Base-by-base conservation (phyloP, 1,284 basidiomycete species). In the Boletus austroedulis region DNA sequence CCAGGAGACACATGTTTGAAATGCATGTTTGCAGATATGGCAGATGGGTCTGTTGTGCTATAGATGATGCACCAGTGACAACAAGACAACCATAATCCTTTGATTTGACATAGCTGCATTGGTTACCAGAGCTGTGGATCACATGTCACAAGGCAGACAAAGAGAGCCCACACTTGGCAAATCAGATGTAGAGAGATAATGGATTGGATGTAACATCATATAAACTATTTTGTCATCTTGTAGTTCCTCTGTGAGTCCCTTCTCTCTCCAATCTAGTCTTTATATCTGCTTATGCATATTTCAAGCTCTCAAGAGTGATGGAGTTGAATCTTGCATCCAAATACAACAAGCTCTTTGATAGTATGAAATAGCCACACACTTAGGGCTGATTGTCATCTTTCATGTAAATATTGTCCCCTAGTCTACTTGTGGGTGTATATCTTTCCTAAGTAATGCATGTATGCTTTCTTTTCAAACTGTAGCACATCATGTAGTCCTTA, bases 121-220 rank as follows among this genome's bases (percentile, higher is more conserved):
- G 95, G 89, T 92, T 90, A 8, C 83, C 91, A 1, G 87, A 93
- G 71, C 75, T 99, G 1, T 95, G 93, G 87, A 83, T 98, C 40
- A 91, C 92, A 4, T 89, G 85, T 61, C 94, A 98, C 66, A 97
- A 99, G 62, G 84, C 85, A 8, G 96, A 99, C 70, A 92, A 94
- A 64, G 92, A 96, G 68, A 98, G 97, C 64, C 87, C 88, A 0
- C 81, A 89, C 46, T 77, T 98, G 41, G 95, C 95, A 10, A 78
- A 79, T 29, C 86, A 89, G 66, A 74, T 95, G 14, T 99, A 95
- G 96, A 95, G 97, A 58, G 97, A 99, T 67, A 99, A 99, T 66
- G 95, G 92, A 14, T 75, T 99, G 38, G 94, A 98, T 67, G 85
- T 97, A 8, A 85, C 92, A 0, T 46, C 44, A 46, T 46, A n/a